phyloP scores from a whole-genome alignment of 2,329 filamentous ascomycete species.

The Raffaelea deltoideospora region DNA sequence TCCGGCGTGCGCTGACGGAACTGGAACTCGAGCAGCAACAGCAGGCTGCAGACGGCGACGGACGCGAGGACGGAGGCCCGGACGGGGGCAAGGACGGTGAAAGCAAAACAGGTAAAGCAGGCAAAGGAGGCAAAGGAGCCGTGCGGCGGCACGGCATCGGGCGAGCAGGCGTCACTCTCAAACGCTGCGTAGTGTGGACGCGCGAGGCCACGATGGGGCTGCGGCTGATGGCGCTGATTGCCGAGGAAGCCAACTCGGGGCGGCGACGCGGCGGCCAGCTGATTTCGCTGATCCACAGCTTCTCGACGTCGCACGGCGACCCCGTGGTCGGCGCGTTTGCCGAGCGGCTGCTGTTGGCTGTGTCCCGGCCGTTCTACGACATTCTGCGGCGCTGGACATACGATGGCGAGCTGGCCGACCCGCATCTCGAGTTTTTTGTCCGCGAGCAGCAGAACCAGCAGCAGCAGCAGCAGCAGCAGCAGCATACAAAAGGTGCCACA shows the following conservation, averaged over 20 bases:
- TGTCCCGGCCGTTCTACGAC: slow-evolving; percentile 91
- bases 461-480: slow-evolving; percentile 16
- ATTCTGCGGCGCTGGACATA: slow-evolving; percentile 97
- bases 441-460: slow-evolving; percentile 50
- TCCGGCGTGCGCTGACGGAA: slow-evolving; percentile 62
- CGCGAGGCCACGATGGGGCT: slow-evolving; percentile 92
- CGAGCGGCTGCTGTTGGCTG: slow-evolving; percentile 69
- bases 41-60: too few relatives aligned
- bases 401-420: slow-evolving; percentile 93
- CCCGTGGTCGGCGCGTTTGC: slow-evolving; percentile 90
- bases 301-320: slow-evolving; percentile 87
- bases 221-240: slow-evolving; percentile 83
- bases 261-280: slow-evolving; percentile 68
- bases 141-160: slow-evolving; percentile 57
- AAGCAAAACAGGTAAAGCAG: too few relatives aligned
- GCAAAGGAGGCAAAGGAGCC: too few relatives aligned
- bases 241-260: slow-evolving; percentile 65
- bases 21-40: too few relatives aligned
- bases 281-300: slow-evolving; percentile 84
- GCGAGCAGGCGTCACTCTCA: slow-evolving; percentile 82
- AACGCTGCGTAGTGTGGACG: slow-evolving; percentile 93
- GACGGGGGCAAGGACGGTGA: too few relatives aligned
- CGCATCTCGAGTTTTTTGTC: slow-evolving; percentile 91
- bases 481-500: too few relatives aligned
- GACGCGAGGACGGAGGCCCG: too few relatives aligned